These are phyloP conservation scores for Peniophora sp. DNA, from an alignment of 1,284 basidiomycete species.

Conservation along the genomic window DNA sequence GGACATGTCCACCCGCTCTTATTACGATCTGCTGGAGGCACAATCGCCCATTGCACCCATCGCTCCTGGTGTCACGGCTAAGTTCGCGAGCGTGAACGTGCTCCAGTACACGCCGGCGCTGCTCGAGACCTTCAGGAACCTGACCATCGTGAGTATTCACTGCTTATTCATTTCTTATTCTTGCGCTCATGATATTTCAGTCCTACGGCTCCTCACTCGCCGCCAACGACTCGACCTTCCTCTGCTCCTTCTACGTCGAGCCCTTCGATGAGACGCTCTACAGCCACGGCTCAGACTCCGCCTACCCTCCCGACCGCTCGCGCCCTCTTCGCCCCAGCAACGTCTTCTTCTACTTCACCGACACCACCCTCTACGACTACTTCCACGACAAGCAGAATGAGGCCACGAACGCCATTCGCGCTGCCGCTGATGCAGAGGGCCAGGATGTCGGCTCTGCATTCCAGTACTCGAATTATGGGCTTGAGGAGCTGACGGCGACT, in stretches of 20 bases:
- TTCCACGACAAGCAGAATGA: conserved; percentile 27
- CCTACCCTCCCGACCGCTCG: conserved; percentile 31
- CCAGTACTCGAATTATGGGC: conserved; percentile 40
- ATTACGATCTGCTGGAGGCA: conserved; percentile 23
- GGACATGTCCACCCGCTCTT: conserved; percentile 25
- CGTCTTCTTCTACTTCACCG: conserved; percentile 27
- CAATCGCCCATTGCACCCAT: too few species aligned
- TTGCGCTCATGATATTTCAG: background rate
- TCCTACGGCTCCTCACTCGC: background rate
- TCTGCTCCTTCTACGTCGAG: conserved; percentile 6
- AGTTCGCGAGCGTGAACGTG: conserved; percentile 34
- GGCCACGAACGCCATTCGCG: conserved; percentile 22
- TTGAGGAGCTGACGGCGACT: conserved; percentile 28
- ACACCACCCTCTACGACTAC: conserved; percentile 19
- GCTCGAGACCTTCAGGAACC: conserved; percentile 33
- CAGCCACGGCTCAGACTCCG: conserved; percentile 24
- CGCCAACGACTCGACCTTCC: conserved; percentile 2
- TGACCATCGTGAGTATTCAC: conserved; percentile 28
- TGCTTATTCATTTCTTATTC: background rate
- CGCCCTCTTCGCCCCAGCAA: conserved; percentile 28
- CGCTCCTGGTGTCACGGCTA: too few species aligned
- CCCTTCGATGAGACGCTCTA: conserved; percentile 44
- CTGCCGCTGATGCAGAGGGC: conserved; percentile 26
- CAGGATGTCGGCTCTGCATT: conserved; percentile 23
- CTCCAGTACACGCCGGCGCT: conserved; percentile 25